Percentiles rank a stretch among this genome's conserved stretches.
Evolutionary conservation across 225 moss, liverwort and hornwort species (phyloP).

Genomic region (Thuidium tamariscinum): DNA sequence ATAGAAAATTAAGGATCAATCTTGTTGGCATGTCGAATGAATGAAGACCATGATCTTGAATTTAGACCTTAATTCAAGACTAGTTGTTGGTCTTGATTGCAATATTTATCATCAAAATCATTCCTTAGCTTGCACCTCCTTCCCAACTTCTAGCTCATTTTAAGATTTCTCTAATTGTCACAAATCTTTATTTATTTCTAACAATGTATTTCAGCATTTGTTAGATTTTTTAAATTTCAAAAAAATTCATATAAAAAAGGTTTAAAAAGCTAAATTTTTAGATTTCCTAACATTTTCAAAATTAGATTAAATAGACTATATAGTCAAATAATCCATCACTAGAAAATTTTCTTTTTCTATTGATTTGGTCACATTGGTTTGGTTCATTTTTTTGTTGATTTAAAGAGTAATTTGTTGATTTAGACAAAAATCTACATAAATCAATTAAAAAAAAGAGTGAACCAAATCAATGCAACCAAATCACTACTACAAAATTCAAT

Average conservation of each 20-base stretch:
- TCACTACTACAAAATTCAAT: no score
- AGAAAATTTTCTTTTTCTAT: no score
- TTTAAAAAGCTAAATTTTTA: background rate
- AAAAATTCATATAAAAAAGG: background rate
- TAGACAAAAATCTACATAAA: no score
- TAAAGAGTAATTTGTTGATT: no score
- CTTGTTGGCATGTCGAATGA: background rate
- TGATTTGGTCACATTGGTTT: no score
- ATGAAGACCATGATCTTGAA: background rate
- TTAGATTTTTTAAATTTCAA: background rate
- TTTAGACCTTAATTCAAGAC: background rate
- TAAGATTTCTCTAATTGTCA: fast-evolving
- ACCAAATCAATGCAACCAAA: no score
- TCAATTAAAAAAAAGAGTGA: no score
- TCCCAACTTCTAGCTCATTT: background rate
- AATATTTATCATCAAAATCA: background rate
- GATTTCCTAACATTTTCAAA: no score
- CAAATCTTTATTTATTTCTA: background rate
- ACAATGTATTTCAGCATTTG: background rate
- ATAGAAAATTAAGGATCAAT: background rate
- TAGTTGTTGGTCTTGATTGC: fast-evolving
- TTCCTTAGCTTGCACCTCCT: background rate
- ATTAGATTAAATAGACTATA: background rate
- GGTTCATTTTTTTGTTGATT: no score
- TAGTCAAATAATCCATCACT: no score